phyloP scores from a whole-genome alignment of 352 stramenopile genomes.

The Globisporangium irregulare region DNA sequence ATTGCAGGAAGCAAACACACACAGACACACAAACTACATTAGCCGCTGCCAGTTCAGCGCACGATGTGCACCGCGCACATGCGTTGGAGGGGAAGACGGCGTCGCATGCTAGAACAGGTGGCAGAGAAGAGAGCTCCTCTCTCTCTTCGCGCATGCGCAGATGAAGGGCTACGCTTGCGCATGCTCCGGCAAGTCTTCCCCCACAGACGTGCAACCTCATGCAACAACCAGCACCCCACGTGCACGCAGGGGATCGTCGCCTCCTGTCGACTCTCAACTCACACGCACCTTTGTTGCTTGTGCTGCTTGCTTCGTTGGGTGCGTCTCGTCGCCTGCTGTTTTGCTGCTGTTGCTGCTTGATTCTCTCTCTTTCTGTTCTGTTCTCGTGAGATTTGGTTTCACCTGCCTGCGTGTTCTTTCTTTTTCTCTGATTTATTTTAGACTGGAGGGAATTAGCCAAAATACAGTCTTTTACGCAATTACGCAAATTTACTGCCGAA shows the following conservation, averaged over 20 bases:
- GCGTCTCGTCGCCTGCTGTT: conserved; percentile 4
- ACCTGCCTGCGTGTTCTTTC: neutral
- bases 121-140: neutral
- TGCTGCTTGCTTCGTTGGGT: neutral
- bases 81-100: neutral
- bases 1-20: neutral
- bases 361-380: conserved; percentile 5
- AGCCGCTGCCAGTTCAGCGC: neutral
- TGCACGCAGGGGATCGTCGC: neutral
- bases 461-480: neutral
- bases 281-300: neutral
- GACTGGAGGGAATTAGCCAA: neutral
- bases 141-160: neutral
- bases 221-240: neutral
- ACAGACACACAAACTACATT: neutral
- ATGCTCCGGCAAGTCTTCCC: neutral
- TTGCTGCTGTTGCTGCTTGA: neutral
- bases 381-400: neutral
- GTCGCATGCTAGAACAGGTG: neutral
- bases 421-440: conserved; percentile 3
- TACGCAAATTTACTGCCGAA: neutral
- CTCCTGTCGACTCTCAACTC: neutral
- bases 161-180: neutral
- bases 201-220: neutral
- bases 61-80: neutral